Evolutionary conservation across 805 yeast species (phyloP).

Genomic region (Candida stauntonica): DNA sequence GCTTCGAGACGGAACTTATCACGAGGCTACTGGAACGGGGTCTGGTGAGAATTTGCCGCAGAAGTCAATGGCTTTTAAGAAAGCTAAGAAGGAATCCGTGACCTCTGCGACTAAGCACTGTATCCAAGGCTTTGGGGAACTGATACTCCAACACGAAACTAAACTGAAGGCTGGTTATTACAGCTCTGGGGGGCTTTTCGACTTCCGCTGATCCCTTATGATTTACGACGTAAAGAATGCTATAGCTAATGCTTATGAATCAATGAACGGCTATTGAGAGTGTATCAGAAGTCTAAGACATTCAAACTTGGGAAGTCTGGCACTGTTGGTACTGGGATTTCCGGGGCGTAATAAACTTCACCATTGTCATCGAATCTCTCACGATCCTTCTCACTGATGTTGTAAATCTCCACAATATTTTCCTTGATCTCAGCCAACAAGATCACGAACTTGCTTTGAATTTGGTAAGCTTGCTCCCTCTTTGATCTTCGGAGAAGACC

Average conservation of each 20-base stretch:
- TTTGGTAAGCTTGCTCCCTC: slow-evolving; percentile 76
- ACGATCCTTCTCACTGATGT: slow-evolving; percentile 78
- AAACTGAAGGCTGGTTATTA: slow-evolving; percentile 32
- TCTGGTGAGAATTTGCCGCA: slow-evolving; percentile 56
- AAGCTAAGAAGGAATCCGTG: slow-evolving; percentile 81
- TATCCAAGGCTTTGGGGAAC: slow-evolving; percentile 67
- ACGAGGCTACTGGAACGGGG: slow-evolving; percentile 76
- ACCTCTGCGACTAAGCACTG: slow-evolving; percentile 81
- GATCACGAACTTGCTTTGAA: slow-evolving; percentile 64
- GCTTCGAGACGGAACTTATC: slow-evolving; percentile 75
- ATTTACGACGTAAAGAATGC: neutral
- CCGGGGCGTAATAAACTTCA: slow-evolving; percentile 70
- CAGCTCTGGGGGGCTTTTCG: slow-evolving; percentile 29
- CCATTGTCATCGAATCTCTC: slow-evolving; percentile 90
- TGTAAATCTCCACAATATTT: slow-evolving; percentile 72
- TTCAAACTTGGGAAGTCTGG: slow-evolving; percentile 55
- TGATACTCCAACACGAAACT: slow-evolving; percentile 41
- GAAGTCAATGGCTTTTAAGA: slow-evolving; percentile 70
- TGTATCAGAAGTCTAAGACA: slow-evolving; percentile 57
- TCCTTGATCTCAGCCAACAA: slow-evolving; percentile 51
- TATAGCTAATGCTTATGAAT: too few relatives aligned
- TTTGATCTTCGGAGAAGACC: slow-evolving; percentile 68
- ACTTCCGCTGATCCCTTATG: slow-evolving; percentile 4
- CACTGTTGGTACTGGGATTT: slow-evolving; percentile 66
- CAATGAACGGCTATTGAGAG: too few relatives aligned